phyloP scores from a whole-genome alignment of 2,329 filamentous ascomycete species.

The Fusarium illudens region DNA sequence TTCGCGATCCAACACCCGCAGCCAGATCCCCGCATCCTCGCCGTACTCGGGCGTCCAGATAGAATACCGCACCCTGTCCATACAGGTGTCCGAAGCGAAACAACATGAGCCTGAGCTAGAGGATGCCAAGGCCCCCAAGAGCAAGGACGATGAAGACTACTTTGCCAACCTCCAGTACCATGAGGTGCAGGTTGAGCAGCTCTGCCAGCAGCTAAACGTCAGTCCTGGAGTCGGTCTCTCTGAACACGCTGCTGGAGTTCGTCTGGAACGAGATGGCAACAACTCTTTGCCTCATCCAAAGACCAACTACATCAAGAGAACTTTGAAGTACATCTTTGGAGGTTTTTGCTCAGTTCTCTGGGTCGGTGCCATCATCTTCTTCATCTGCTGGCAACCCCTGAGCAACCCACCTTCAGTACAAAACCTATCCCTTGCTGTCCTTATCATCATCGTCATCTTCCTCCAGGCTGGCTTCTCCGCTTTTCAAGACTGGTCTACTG shows the following conservation, averaged over 20 bases:
- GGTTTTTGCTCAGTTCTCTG: conserved; percentile 59
- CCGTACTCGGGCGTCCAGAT: conserved; percentile 51
- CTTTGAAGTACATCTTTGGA: conserved; percentile 55
- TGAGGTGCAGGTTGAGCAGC: conserved; percentile 45
- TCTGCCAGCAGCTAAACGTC: conserved; percentile 53
- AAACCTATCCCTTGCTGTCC: conserved; percentile 56
- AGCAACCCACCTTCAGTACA: conserved; percentile 53
- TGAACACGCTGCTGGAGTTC: conserved; percentile 43
- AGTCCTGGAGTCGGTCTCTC: conserved; percentile 47
- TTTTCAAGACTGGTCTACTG: conserved; percentile 59
- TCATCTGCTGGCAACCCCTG: conserved; percentile 58
- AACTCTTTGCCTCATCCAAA: conserved; percentile 54
- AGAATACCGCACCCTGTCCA: conserved; percentile 53
- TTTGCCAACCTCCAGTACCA: conserved; percentile 53
- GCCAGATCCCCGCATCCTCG: conserved; percentile 42
- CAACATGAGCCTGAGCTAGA: conserved; percentile 33
- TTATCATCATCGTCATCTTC: conserved; percentile 57
- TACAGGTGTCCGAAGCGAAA: conserved; percentile 51
- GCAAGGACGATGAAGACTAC: conserved; percentile 53
- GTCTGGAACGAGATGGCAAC: conserved; percentile 52
- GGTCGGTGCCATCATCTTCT: conserved; percentile 58
- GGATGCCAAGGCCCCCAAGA: conserved; percentile 34
- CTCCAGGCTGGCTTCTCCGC: conserved; percentile 57
- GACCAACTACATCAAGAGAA: conserved; percentile 54
- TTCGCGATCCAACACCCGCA: conserved; percentile 33